phyloP scores from a whole-genome alignment of 768 basidiomycete genomes.

The Tricholoma matsutake region DNA sequence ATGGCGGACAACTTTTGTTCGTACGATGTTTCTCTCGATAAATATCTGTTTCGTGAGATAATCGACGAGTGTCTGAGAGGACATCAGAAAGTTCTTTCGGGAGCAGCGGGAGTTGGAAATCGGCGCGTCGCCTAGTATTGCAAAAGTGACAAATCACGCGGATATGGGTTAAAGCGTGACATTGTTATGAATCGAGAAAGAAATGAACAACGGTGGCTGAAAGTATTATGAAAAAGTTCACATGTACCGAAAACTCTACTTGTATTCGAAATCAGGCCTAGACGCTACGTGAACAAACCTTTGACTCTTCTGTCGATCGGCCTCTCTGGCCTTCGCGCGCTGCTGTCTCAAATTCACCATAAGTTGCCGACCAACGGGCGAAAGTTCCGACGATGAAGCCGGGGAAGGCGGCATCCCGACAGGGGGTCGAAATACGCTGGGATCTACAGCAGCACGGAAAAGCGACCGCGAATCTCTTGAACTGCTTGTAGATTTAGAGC shows the following conservation, averaged over 20 bases:
- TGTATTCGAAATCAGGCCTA: background rate
- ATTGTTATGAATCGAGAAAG: too few relatives aligned
- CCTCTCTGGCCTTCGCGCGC: conserved; percentile 37
- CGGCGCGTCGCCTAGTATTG: too few relatives aligned
- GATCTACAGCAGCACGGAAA: conserved; percentile 35
- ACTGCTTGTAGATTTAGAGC: conserved; percentile 25
- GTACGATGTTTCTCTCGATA: conserved; percentile 48
- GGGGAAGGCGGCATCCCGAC: conserved; percentile 52
- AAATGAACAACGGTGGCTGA: too few relatives aligned
- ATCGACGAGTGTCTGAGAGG: conserved; percentile 40
- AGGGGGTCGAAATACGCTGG: conserved; percentile 47
- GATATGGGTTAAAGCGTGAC: too few relatives aligned
- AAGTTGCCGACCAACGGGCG: conserved; percentile 61
- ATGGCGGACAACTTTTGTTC: conserved; percentile 9
- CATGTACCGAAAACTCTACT: background rate
- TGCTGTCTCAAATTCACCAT: conserved; percentile 63
- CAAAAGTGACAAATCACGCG: background rate
- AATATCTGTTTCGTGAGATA: conserved; percentile 50
- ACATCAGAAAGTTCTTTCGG: conserved; percentile 26
- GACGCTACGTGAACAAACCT: background rate
- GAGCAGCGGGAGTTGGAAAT: background rate
- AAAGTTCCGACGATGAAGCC: conserved; percentile 70
- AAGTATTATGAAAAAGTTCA: background rate
- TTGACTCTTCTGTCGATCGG: conserved; percentile 23
- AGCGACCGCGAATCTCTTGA: conserved; percentile 28